Conservation (phyloP, 768 basidiomycete genomes). For the Phaeolepiota aurea region DNA sequence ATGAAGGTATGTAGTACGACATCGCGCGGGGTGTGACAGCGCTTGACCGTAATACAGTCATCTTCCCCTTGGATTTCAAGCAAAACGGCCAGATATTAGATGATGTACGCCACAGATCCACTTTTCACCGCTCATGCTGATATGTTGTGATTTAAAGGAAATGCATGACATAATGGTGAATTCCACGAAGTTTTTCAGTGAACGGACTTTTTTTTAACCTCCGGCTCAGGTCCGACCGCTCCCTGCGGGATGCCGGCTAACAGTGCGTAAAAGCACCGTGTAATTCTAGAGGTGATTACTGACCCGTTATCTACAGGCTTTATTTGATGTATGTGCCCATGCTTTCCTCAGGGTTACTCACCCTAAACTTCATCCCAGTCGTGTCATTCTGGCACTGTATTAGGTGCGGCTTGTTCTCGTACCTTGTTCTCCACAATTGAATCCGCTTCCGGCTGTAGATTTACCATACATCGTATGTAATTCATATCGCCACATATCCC, state of each 20-base stretch:
- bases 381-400: constrained; percentile 47
- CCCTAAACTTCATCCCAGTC: too few species aligned
- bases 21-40: not conserved
- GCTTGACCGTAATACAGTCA: constrained; percentile 33
- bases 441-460: constrained; percentile 19
- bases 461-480: constrained; percentile 39
- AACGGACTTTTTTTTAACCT: not conserved
- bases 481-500: not conserved
- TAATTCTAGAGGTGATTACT: not conserved
- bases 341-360: too few species aligned
- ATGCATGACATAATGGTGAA: constrained; percentile 42
- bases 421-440: not conserved
- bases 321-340: constrained; percentile 50
- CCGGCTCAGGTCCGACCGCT: constrained; percentile 33
- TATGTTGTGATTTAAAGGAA: constrained; percentile 22
- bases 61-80: constrained; percentile 87
- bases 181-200: not conserved
- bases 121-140: too few species aligned
- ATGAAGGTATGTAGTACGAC: constrained; percentile 46
- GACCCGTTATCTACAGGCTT: too few species aligned
- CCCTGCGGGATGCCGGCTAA: constrained; percentile 41
- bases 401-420: constrained; percentile 24
- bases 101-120: constrained; percentile 28
- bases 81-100: constrained; percentile 69
- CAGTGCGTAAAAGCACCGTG: constrained; percentile 22